These are phyloP conservation scores for Lasiodiplodia sp. DNA, from an alignment of 2,329 filamentous ascomycete genomes.

Conservation along the genomic window DNA sequence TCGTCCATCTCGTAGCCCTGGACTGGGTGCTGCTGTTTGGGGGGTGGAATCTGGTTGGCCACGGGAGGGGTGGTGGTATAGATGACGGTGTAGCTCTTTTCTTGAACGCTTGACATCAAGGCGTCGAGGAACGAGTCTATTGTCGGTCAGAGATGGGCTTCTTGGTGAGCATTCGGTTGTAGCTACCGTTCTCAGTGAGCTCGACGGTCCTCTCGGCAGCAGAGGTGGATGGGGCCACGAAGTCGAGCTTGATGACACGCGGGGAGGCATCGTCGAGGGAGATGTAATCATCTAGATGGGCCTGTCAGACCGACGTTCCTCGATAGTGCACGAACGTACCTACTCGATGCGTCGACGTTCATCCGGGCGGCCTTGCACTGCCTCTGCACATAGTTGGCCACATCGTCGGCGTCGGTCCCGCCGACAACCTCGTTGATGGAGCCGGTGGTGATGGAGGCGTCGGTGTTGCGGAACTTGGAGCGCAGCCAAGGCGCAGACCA, in stretches of 20 bases:
- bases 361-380: constrained; percentile 57
- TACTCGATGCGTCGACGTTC: constrained; percentile 51
- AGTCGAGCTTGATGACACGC: constrained; percentile 44
- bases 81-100: constrained; percentile 73
- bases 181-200: constrained; percentile 48
- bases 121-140: constrained; percentile 51
- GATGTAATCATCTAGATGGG: constrained; percentile 27
- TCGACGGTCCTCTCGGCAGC: constrained; percentile 46
- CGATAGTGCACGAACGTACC: not conserved
- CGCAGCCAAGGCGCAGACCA: constrained; percentile 62
- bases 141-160: constrained; percentile 26
- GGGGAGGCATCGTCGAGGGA: constrained; percentile 23
- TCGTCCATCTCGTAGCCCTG: constrained; percentile 68
- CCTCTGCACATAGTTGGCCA: constrained; percentile 53
- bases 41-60: constrained; percentile 31
- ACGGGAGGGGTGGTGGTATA: constrained; percentile 70
- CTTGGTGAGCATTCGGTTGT: not conserved
- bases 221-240: constrained; percentile 46
- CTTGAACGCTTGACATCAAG: constrained; percentile 56
- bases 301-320: not conserved
- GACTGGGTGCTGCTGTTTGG: constrained; percentile 32
- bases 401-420: constrained; percentile 51
- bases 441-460: constrained; percentile 62
- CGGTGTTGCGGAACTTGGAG: constrained; percentile 54
- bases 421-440: constrained; percentile 63